Evolutionary conservation across 352 stramenopile genomes (phyloP), one percentile per base, ranked within the genome.

Genomic region (Phytopythium helicoides): DNA sequence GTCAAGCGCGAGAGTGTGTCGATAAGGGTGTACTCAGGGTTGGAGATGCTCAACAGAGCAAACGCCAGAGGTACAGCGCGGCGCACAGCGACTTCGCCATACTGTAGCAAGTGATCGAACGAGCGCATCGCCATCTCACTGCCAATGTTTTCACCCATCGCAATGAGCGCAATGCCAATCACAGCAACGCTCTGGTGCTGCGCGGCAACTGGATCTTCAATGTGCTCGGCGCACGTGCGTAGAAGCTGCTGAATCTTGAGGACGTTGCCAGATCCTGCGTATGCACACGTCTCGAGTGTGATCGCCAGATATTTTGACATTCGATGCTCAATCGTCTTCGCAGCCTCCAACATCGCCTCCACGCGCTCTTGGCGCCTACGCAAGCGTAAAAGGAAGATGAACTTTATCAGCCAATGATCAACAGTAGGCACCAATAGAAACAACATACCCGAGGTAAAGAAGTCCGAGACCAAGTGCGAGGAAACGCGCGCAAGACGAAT

Each of bases 31-130:
- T 98, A 99, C 63, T 99, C 97, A 31, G 97, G 97, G 76, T 99
- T 97, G 18, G 94, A 99, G 47, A 99, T 86, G 59, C 98, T 94
- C 28, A 99, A 76, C 28, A 99, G 68, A 47, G 96, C 95, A 49
- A 99, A 82, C 10, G 97, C 93, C 22, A 99, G 81, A 18, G 97
- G 97, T 33, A 99, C 96, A 19, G 95, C 97, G 22, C 97, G 89
- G 54, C 97, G 94, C 49, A 99, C 97, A 6, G 92, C 89, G 33
- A 99, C 81, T 73, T 99, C 97, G 38, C 97, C 98, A 68, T 99
- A 99, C 72, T 99, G 97, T 31, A 99, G 85, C 60, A 99, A 84
- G 69, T 99, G 97, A 55, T 99, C 97, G 64, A 99, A 99, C 37
- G 96, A 97, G 58, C 97, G 85, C 58, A 99, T 89, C 14, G 95